Evolutionary conservation across 192 early-diverging fungal genomes (phyloP).

Genomic region (Chytriomyces sp.): DNA sequence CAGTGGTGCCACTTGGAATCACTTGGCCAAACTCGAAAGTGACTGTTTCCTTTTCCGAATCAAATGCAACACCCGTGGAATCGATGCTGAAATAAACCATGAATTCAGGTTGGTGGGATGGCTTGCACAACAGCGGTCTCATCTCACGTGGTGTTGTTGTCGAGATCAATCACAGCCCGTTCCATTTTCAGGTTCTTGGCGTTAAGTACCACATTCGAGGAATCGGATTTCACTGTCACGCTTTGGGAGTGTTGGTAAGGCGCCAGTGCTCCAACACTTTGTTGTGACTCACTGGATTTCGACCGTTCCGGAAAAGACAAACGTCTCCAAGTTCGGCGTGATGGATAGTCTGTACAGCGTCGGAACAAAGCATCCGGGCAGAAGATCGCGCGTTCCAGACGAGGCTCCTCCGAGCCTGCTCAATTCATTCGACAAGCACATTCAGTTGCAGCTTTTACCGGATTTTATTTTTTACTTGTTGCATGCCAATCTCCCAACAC

Average conservation of each 20-base stretch:
- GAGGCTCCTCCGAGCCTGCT: slow-evolving; percentile 9
- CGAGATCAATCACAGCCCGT: not conserved
- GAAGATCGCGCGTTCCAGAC: slow-evolving; percentile 53
- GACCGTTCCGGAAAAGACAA: slow-evolving; percentile 80
- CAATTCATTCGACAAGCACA: no score
- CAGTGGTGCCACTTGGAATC: slow-evolving; percentile 49
- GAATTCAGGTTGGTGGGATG: no score
- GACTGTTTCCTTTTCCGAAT: slow-evolving; percentile 49
- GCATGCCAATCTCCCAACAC: no score
- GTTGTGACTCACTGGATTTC: slow-evolving; percentile 61
- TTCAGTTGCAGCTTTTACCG: no score
- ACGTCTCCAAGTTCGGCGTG: slow-evolving; percentile 73
- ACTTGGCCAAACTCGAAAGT: slow-evolving; percentile 51
- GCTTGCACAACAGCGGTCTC: not conserved
- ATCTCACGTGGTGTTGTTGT: no score
- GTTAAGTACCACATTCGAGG: slow-evolving; percentile 6
- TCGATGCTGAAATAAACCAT: slow-evolving; percentile 34
- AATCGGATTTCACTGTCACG: not conserved
- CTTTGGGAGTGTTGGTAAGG: not conserved
- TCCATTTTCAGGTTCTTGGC: slow-evolving; percentile 6
- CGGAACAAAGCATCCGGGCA: slow-evolving; percentile 77
- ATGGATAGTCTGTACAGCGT: slow-evolving; percentile 76
- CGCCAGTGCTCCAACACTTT: not conserved
- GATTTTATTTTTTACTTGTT: no score
- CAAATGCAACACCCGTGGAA: slow-evolving; percentile 46